phyloP scores from a whole-genome alignment of 257 asterid species.

The Vinca minor region DNA sequence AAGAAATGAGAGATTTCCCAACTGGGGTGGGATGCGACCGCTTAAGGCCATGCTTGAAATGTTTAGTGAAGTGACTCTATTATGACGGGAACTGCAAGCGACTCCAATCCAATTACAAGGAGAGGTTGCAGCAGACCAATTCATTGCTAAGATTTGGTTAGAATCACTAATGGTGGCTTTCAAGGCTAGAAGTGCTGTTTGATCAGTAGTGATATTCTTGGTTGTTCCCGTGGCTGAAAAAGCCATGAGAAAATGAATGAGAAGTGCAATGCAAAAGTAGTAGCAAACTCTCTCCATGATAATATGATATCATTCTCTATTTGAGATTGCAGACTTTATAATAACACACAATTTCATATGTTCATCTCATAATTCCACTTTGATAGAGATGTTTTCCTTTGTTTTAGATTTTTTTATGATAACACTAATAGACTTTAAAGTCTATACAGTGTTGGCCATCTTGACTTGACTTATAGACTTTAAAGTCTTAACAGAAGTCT shows the following conservation, averaged over 20 bases:
- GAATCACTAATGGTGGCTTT: neutral
- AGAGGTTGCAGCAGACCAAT: neutral
- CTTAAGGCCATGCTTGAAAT: neutral
- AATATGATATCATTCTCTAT: neutral
- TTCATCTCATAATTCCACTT: too few relatives aligned
- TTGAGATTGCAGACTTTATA: too few relatives aligned
- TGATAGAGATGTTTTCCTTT: too few relatives aligned
- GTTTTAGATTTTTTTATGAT: too few relatives aligned
- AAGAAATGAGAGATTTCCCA: constrained; percentile 13
- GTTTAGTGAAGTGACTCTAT: neutral
- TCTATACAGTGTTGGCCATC: too few relatives aligned
- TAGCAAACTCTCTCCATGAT: neutral
- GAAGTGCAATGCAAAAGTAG: neutral
- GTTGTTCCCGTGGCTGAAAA: neutral
- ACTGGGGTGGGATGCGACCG: neutral
- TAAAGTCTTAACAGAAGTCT: too few relatives aligned
- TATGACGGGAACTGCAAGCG: neutral
- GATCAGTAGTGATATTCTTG: neutral
- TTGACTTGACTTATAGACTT: too few relatives aligned
- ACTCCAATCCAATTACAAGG: neutral
- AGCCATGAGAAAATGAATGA: neutral
- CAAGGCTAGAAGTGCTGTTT: neutral
- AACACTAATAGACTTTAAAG: too few relatives aligned
- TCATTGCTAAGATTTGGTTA: neutral
- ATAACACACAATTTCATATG: too few relatives aligned